These are phyloP conservation scores for Colletotrichum limetticola DNA, from an alignment of 2,329 filamentous ascomycete species.

Conservation along the genomic window DNA sequence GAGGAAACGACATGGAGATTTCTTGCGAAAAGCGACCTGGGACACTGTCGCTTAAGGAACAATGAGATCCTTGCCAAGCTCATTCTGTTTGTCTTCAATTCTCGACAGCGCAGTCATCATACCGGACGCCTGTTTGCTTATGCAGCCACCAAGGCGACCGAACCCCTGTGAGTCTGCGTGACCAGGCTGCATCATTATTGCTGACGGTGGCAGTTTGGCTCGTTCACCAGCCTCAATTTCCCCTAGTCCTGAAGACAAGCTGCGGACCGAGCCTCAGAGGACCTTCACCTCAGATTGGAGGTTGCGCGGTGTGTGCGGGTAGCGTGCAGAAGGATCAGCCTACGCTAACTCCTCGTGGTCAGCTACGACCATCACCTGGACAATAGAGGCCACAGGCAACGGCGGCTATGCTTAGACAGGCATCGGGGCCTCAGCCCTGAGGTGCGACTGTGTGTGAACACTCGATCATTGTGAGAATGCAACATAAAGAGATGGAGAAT, in stretches of 20 bases:
- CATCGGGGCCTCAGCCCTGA: not conserved
- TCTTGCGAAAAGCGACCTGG: not conserved
- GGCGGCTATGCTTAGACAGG: not conserved
- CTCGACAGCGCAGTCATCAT: constrained; percentile 8
- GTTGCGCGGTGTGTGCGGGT: not conserved
- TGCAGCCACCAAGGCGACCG: constrained; percentile 1
- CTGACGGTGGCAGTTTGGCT: not conserved
- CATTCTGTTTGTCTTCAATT: not conserved
- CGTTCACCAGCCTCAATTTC: not conserved
- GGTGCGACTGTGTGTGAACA: not conserved
- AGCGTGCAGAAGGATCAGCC: constrained; percentile 7
- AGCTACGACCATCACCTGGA: not conserved
- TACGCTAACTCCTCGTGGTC: constrained; percentile 6
- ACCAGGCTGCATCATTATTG: constrained; percentile 11
- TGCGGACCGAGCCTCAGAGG: constrained; percentile 5
- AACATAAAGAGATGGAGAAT: not conserved
- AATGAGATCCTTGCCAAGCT: too few species aligned
- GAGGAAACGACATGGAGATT: not conserved
- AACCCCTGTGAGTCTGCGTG: constrained; percentile 1
- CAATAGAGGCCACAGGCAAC: constrained; percentile 3
- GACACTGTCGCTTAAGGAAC: not conserved
- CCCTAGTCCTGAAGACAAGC: not conserved
- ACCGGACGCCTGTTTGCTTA: constrained; percentile 6
- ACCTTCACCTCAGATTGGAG: not conserved
- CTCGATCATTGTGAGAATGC: too few species aligned